phyloP scores from a whole-genome alignment of 2,329 filamentous ascomycete species.

The Biscogniauxia sp. region DNA sequence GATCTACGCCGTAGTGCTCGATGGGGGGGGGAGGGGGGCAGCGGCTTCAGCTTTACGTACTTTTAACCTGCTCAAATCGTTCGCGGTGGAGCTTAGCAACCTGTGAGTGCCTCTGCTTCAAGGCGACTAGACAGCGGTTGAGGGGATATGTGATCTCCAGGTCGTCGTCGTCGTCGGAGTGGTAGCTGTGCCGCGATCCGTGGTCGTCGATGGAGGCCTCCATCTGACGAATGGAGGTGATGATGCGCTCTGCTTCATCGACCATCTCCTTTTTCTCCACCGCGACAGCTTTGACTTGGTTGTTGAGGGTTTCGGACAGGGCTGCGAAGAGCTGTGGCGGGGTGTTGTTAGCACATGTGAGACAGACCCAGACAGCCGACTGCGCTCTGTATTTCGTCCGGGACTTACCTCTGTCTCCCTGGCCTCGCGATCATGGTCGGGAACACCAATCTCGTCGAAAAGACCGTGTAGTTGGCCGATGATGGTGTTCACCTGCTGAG shows the following conservation, averaged over 20 bases:
- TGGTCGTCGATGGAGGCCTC: conserved; percentile 81
- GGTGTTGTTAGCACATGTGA: conserved; percentile 14
- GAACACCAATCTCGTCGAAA: conserved; percentile 97
- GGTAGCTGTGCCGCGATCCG: conserved; percentile 61
- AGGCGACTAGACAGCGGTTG: conserved; percentile 69
- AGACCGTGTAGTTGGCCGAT: conserved; percentile 89
- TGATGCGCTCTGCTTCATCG: conserved; percentile 84
- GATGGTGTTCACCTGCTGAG: conserved; percentile 92
- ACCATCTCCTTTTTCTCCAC: conserved; percentile 86
- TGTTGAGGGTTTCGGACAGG: conserved; percentile 86
- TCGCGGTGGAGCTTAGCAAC: conserved; percentile 83
- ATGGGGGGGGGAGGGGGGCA: background rate
- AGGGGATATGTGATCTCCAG: conserved; percentile 81
- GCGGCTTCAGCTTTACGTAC: conserved; percentile 47
- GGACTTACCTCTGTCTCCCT: conserved; percentile 79
- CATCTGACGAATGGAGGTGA: conserved; percentile 89
- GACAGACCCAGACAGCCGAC: background rate
- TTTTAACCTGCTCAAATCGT: conserved; percentile 92
- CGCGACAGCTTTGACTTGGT: conserved; percentile 80
- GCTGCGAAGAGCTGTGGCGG: conserved; percentile 77
- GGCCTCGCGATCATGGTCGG: conserved; percentile 84
- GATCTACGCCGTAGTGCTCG: background rate
- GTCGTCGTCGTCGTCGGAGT: conserved; percentile 60
- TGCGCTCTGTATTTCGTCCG: conserved; percentile 4
- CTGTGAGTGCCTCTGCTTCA: conserved; percentile 83